Evolutionary conservation across 1,284 basidiomycete genomes (phyloP).

Genomic region (Hemileia vastatrix): DNA sequence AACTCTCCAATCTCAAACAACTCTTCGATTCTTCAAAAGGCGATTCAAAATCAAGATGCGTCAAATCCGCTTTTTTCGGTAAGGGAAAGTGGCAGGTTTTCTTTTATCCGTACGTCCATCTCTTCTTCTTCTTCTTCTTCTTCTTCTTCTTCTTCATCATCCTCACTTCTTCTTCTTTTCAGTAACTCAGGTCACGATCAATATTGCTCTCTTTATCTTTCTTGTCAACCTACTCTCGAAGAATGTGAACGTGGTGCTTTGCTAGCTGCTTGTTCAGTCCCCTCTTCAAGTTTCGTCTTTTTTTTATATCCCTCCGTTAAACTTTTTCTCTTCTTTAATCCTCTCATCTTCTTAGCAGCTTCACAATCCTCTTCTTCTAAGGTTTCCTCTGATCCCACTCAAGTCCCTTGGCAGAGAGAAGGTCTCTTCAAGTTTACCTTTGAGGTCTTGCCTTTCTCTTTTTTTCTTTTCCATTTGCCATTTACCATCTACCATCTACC

Average conservation of each 20-base stretch:
- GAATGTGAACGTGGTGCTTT: conserved; percentile 35
- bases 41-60: conserved; percentile 45
- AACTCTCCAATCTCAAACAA: conserved; percentile 39
- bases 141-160: too few relatives aligned
- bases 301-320: not conserved
- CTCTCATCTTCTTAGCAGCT: conserved; percentile 1
- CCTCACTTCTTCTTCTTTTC: not conserved
- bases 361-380: conserved; percentile 6
- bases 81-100: conserved; percentile 38
- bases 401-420: conserved; percentile 34
- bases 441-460: conserved; percentile 25
- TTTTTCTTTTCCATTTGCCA: not conserved
- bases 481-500: not conserved
- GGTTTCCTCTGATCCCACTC: conserved; percentile 20
- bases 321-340: not conserved
- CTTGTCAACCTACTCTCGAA: conserved; percentile 35
- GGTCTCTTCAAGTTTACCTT: conserved; percentile 38
- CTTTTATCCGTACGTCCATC: conserved; percentile 30
- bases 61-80: conserved; percentile 37
- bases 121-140: not conserved
- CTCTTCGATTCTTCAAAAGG: conserved; percentile 44
- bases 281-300: not conserved
- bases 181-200: conserved; percentile 24
- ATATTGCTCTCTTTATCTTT: conserved; percentile 39
- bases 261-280: not conserved